A percentile compares a stretch with the other conserved stretches of the same genome.
phyloP scores from a whole-genome alignment of 1,284 basidiomycete species.

The Austroboletus niveus region DNA sequence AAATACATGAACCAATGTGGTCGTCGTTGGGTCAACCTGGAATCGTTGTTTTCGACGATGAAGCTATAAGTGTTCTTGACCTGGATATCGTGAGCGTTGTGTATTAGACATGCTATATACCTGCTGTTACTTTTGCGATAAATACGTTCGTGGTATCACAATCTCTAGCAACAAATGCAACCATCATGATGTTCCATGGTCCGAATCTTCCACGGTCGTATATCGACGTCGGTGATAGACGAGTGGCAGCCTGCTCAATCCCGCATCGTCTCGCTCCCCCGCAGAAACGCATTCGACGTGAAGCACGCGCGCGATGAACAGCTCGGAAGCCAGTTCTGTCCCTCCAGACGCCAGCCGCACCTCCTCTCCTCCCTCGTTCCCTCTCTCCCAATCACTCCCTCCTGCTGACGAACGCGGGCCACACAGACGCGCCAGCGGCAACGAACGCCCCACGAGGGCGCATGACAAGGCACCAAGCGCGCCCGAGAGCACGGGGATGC shows the following conservation, averaged over 20 bases:
- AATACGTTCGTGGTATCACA: slow-evolving; percentile 9
- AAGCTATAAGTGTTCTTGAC: slow-evolving; percentile 38
- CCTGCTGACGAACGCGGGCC: slow-evolving; percentile 1
- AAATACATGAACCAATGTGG: slow-evolving; percentile 84
- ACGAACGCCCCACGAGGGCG: slow-evolving; percentile 40
- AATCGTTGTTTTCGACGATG: slow-evolving; percentile 72
- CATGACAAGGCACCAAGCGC: slow-evolving; percentile 62
- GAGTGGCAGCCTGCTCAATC: slow-evolving; percentile 37
- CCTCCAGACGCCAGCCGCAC: slow-evolving; percentile 15
- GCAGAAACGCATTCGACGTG: slow-evolving; percentile 38
- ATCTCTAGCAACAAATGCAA: too few species aligned
- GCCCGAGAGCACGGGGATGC: slow-evolving; percentile 54
- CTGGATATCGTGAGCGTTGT: not conserved
- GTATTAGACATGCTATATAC: slow-evolving; percentile 12
- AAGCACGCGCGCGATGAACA: slow-evolving; percentile 50
- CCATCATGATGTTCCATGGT: not conserved
- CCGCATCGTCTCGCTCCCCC: slow-evolving; percentile 8
- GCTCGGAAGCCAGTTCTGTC: slow-evolving; percentile 31
- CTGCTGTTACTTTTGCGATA: not conserved
- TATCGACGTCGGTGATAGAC: slow-evolving; percentile 48
- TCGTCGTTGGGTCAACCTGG: slow-evolving; percentile 81
- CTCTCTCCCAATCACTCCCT: not conserved
- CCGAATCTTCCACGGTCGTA: slow-evolving; percentile 34
- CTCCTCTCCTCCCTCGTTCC: not conserved
- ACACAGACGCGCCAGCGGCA: slow-evolving; percentile 40